phyloP scores from a whole-genome alignment of 2,329 filamentous ascomycete genomes.

The Tolypocladium ophioglossoides region DNA sequence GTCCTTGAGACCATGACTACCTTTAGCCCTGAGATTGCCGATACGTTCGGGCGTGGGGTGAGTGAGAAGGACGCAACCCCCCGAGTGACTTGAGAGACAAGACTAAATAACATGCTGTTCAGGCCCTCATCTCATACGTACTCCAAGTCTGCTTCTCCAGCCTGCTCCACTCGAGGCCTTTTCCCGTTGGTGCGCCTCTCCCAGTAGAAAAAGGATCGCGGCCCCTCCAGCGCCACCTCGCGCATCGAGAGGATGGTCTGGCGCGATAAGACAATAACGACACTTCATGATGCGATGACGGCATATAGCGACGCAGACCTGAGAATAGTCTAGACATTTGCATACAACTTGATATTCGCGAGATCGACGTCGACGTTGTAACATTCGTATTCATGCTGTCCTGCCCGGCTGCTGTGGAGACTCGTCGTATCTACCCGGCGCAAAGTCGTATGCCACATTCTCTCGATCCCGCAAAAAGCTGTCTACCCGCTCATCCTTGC shows the following conservation, averaged over 20 bases:
- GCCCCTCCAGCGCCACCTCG: constrained; percentile 15
- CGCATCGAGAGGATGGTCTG: constrained; percentile 26
- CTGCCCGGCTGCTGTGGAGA: constrained; percentile 5
- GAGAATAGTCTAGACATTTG: neutral
- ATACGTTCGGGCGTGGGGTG: constrained; percentile 29
- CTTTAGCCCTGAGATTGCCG: constrained; percentile 25
- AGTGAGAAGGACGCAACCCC: too few relatives aligned
- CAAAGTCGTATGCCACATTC: constrained; percentile 22
- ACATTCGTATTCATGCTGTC: neutral
- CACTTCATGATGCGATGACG: neutral
- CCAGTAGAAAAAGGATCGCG: constrained; percentile 10
- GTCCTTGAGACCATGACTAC: constrained; percentile 23
- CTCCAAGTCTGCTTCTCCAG: constrained; percentile 25
- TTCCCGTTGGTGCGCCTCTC: constrained; percentile 21
- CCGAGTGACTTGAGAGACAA: too few relatives aligned
- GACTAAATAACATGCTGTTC: neutral
- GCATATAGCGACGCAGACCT: neutral
- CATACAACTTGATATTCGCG: neutral
- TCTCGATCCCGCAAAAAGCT: constrained; percentile 69
- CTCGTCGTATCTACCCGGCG: constrained; percentile 18
- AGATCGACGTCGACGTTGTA: neutral
- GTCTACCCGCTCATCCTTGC: constrained; percentile 58
- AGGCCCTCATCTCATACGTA: constrained; percentile 28
- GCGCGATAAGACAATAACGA: constrained; percentile 9
- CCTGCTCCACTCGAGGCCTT: constrained; percentile 23